Percentiles rank a stretch among this genome's conserved stretches.
These are phyloP conservation scores for Colletotrichum falcatum DNA, from an alignment of 2,329 filamentous ascomycete species.

Conservation along the genomic window DNA sequence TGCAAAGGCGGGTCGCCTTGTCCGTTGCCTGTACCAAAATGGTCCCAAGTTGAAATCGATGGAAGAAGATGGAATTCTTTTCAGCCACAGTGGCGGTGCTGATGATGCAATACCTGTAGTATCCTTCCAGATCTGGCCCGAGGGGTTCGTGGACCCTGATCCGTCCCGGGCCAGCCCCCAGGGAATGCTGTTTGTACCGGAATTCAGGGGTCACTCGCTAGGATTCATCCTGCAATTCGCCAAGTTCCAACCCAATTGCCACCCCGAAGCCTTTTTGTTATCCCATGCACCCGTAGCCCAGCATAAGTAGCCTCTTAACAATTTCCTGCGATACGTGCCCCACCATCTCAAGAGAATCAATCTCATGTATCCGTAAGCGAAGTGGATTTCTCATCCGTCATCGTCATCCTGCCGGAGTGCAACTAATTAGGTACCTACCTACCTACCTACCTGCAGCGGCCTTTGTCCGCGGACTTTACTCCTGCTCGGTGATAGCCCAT, in stretches of 20 bases:
- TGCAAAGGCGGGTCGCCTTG: slow-evolving; percentile 42
- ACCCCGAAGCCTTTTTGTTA: slow-evolving; percentile 24
- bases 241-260: slow-evolving; percentile 8
- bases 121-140: slow-evolving; percentile 26
- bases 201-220: slow-evolving; percentile 11
- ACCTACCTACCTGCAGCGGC: background rate
- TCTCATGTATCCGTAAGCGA: slow-evolving; percentile 35
- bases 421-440: too few relatives aligned
- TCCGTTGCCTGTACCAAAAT: slow-evolving; percentile 35
- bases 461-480: slow-evolving; percentile 7
- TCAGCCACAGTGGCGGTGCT: slow-evolving; percentile 43
- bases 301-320: slow-evolving; percentile 28
- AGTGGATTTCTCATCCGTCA: slow-evolving; percentile 35
- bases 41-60: slow-evolving; percentile 39
- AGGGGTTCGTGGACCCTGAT: slow-evolving; percentile 35
- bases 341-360: slow-evolving; percentile 3
- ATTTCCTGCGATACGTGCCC: slow-evolving; percentile 21
- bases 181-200: slow-evolving; percentile 2
- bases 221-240: background rate
- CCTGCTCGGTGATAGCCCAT: slow-evolving; percentile 3
- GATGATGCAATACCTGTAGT: slow-evolving; percentile 39
- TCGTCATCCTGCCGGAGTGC: slow-evolving; percentile 6
- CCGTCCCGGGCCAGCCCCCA: slow-evolving; percentile 1
- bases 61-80: slow-evolving; percentile 43
- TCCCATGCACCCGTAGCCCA: background rate